Evolutionary conservation across 108 stramenopile genomes (phyloP), one percentile per base, ranked within the genome.

Genomic region (Licmophora abbreviata): DNA sequence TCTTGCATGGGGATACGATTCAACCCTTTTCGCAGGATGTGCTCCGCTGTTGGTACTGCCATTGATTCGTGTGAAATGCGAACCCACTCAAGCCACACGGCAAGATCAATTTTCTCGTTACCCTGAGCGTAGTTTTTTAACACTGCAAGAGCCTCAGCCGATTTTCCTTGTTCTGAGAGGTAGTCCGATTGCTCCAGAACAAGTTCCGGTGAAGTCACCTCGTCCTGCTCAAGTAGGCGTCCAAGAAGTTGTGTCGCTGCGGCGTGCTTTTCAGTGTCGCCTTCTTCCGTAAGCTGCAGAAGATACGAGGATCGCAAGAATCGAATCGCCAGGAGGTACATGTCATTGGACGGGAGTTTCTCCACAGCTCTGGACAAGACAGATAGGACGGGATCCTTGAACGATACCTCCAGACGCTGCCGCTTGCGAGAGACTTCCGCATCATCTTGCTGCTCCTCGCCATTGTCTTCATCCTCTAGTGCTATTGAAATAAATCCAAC

Each of bases 61-160:
- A 23, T 45, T 41, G 59, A 51, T 15, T 47, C 32, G 5, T 55
- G 43, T 22, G 67, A 65, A 6, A 77, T 48, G 11, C 69, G 54
- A 26, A 83, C 76, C 78, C 65, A 76, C 18, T 64, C 58, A 37
- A 84, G 58, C 73, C 76, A 81, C 34, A 77, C 51, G 3, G 37
- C 41, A 30, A 63, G 45, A 51, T 38, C 28, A 21, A 38, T 54
- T 24, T 17, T 36, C 8, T 24, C 33, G 31, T 44, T 52, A 10
- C 20, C 17, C 5, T 43, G 43, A 47, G 69, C 11, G 8, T 51
- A 51, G 3, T 48, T 32, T 43, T 68, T 27, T 35, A 85, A 47
- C 4, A 68, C 3, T 20, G 43, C 4, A 1, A 61, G 58, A 15
- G 80, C 82, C 30, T 71, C 46, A 9, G 31, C 50, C n/a, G 34